These are phyloP conservation scores for Globisporangium abappressorium DNA, from an alignment of 352 stramenopile species.

Conservation along the genomic window DNA sequence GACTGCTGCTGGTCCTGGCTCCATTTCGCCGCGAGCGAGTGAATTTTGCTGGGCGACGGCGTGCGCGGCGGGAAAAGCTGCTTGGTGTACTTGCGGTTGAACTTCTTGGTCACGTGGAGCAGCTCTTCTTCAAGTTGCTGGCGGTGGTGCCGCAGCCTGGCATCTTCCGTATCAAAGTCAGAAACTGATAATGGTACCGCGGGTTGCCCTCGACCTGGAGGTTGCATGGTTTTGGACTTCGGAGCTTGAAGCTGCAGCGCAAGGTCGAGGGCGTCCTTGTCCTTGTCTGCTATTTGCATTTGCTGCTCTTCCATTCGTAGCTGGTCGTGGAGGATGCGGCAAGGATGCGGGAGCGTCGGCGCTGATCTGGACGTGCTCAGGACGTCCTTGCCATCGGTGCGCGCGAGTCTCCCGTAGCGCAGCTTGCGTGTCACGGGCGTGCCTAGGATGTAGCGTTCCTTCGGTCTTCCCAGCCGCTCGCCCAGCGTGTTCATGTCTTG, in stretches of 20 bases:
- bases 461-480: constrained; percentile 26
- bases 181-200: background rate
- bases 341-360: constrained; percentile 24
- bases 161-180: background rate
- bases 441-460: constrained; percentile 33
- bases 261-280: constrained; percentile 18
- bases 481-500: constrained; percentile 42
- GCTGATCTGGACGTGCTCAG: constrained; percentile 25
- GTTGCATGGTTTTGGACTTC: background rate
- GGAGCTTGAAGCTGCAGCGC: constrained; percentile 9
- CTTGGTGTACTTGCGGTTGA: constrained; percentile 72
- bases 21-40: constrained; percentile 46
- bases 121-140: constrained; percentile 47
- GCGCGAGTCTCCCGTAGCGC: constrained; percentile 37
- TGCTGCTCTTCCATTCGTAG: constrained; percentile 18
- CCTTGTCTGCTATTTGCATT: constrained; percentile 9
- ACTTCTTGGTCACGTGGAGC: constrained; percentile 56
- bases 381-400: constrained; percentile 23
- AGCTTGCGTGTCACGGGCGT: constrained; percentile 37
- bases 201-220: background rate
- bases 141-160: constrained; percentile 29
- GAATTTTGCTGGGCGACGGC: constrained; percentile 32
- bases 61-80: constrained; percentile 32
- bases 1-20: constrained; percentile 20
- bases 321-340: constrained; percentile 12